phyloP scores from a whole-genome alignment of 352 stramenopile genomes.

The Phytopythium mirpurense region DNA sequence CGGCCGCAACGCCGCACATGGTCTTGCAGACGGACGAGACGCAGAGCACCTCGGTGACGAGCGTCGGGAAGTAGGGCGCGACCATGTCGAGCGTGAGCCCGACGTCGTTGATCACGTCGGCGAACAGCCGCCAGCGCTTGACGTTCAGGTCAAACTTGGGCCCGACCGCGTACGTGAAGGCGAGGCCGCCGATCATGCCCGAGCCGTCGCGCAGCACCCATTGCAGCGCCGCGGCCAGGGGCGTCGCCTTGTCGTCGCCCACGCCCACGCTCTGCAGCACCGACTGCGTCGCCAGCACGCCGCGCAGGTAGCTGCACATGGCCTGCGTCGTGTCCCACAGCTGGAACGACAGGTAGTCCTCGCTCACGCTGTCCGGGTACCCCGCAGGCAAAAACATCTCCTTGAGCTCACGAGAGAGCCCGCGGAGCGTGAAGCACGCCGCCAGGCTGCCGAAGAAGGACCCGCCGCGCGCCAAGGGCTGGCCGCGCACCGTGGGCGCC shows the following conservation, averaged over 20 bases:
- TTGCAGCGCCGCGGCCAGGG: slow-evolving; percentile 65
- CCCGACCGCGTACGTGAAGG: slow-evolving; percentile 91
- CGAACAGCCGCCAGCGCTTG: slow-evolving; percentile 95
- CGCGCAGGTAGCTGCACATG: slow-evolving; percentile 94
- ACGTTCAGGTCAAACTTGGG: slow-evolving; percentile 93
- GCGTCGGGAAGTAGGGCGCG: slow-evolving; percentile 56
- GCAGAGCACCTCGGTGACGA: slow-evolving; percentile 71
- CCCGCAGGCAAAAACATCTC: slow-evolving; percentile 85
- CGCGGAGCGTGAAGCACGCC: slow-evolving; percentile 24
- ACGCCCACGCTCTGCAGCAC: slow-evolving; percentile 93
- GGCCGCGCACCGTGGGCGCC: slow-evolving; percentile 13
- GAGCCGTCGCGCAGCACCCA: slow-evolving; percentile 76
- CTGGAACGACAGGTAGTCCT: slow-evolving; percentile 94
- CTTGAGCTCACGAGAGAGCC: slow-evolving; percentile 53
- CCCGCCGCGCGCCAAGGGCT: background rate
- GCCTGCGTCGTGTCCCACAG: slow-evolving; percentile 93
- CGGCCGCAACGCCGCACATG: slow-evolving; percentile 93
- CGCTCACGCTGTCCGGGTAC: slow-evolving; percentile 81
- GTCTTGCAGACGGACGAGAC: slow-evolving; percentile 91
- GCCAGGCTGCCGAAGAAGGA: slow-evolving; percentile 5
- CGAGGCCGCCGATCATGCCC: slow-evolving; percentile 88
- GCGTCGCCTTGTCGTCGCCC: slow-evolving; percentile 78
- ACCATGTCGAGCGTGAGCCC: slow-evolving; percentile 89
- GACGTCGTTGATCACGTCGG: slow-evolving; percentile 96
- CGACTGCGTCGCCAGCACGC: slow-evolving; percentile 90